Evolutionary conservation across 371 early-diverging fungal genomes (phyloP).

Genomic region (Rhizopus delemar): DNA sequence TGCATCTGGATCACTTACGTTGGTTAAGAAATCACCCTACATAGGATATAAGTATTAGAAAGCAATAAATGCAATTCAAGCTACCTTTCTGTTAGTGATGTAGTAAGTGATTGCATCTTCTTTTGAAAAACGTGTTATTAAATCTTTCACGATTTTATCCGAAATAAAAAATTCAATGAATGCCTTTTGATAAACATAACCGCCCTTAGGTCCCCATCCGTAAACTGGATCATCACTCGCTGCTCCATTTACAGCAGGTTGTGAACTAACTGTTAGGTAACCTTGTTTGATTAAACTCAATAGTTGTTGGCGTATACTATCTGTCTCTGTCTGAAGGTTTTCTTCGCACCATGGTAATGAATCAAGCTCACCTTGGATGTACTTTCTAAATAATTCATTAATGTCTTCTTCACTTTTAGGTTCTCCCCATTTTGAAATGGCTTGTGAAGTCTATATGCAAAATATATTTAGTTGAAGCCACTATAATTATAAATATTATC

Average conservation of each 20-base stretch:
- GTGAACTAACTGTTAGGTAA: constrained; percentile 94
- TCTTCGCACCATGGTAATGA: constrained; percentile 92
- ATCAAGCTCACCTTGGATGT: constrained; percentile 69
- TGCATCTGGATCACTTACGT: constrained; percentile 71
- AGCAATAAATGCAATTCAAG: neutral
- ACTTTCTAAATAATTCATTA: constrained; percentile 69
- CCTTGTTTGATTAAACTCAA: constrained; percentile 69
- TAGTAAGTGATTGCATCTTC: constrained; percentile 83
- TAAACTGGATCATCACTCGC: constrained; percentile 75
- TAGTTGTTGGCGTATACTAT: constrained; percentile 67
- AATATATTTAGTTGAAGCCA: neutral
- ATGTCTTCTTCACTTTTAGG: constrained; percentile 70
- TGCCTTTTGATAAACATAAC: constrained; percentile 96
- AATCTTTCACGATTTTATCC: constrained; percentile 65
- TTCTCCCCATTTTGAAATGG: constrained; percentile 68
- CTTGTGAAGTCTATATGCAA: constrained; percentile 23
- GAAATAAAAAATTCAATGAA: constrained; percentile 95
- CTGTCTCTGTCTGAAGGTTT: constrained; percentile 75
- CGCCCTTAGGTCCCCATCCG: constrained; percentile 98
- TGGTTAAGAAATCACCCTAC: constrained; percentile 83
- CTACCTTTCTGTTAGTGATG: constrained; percentile 76
- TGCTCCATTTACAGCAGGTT: constrained; percentile 94
- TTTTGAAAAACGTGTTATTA: constrained; percentile 67
- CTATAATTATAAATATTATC: neutral
- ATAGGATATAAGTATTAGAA: too few species aligned